Evolutionary conservation across 768 basidiomycete genomes (phyloP), one percentile per base, ranked within the genome.

Genomic region (Mycena floridula): DNA sequence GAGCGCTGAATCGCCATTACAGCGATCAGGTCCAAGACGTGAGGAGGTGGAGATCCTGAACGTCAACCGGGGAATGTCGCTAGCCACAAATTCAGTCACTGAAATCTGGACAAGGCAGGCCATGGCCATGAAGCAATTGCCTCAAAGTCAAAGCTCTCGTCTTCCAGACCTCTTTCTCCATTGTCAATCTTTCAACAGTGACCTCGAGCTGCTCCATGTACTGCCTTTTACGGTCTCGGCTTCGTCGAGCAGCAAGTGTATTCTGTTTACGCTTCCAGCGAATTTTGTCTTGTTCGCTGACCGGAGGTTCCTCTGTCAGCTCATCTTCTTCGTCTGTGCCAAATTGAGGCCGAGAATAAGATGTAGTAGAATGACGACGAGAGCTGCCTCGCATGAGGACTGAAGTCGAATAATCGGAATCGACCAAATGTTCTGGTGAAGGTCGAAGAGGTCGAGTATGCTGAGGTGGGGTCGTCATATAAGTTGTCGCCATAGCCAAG

Each of bases 201-300:
- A 66, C 61, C 63, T 82, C 77, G 45, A 85, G 59, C 50, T 73
- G 71, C 40, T 72, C 68, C 54, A 80, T 72, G 55, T 84, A 74
- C 62, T 80, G 76, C 22, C 76, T 57, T 67, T 86, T 86, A 38
- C 84, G 72, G 69, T 74, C 75, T 8, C 84, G 70, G 52, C 73
- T 76, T 11, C 81, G 70, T 1, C 84, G 72, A 6, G 85, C 84
- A 0, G 84, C 85, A 7, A 86, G 59, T n/a, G 84, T 85, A 54
- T 86, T 86, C 61, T 79, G 77, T 7, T 77, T 70, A 32, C 84
- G 72, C 68, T 86, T 86, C 18, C 69, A 69, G 57, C 77, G 79
- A 55, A 86, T 84, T 48, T 77, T 76, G 48, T 76, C 72, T 54
- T 74, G 64, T 51, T 76, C 76, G 2, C 63, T 62, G 5, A 47